phyloP scores from a whole-genome alignment of 2,329 filamentous ascomycete species.

The Fusarium stilboides region DNA sequence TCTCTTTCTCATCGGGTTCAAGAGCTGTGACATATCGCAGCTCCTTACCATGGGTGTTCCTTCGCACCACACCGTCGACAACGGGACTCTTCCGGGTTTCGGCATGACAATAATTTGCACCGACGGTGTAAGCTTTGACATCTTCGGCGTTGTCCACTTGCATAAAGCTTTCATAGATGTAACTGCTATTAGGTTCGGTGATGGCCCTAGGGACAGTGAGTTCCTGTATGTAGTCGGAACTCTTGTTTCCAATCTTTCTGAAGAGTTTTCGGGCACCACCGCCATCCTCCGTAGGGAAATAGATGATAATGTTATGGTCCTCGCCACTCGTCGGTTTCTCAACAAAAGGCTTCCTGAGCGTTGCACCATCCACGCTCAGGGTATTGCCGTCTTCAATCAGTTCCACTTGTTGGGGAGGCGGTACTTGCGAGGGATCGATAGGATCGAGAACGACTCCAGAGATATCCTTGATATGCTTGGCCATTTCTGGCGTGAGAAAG shows the following conservation, averaged over 20 bases:
- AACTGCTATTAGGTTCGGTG: slow-evolving; percentile 85
- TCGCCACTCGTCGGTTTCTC: slow-evolving; percentile 99
- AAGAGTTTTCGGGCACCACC: slow-evolving; percentile 94
- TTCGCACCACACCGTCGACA: slow-evolving; percentile 93
- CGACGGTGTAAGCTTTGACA: slow-evolving; percentile 98
- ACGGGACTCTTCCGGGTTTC: slow-evolving; percentile 98
- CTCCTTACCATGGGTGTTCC: slow-evolving; percentile 98
- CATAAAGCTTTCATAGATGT: slow-evolving; percentile 97
- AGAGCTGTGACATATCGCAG: slow-evolving; percentile 94
- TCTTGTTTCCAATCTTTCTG: slow-evolving; percentile 98
- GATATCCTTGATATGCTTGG: slow-evolving; percentile 83
- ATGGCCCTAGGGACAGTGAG: slow-evolving; percentile 85
- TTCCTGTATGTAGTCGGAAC: slow-evolving; percentile 90
- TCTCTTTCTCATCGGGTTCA: slow-evolving; percentile 82
- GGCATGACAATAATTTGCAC: slow-evolving; percentile 92
- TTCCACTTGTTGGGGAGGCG: slow-evolving; percentile 81
- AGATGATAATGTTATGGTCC: slow-evolving; percentile 99
- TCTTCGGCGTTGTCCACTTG: slow-evolving; percentile 97
- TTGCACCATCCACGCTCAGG: slow-evolving; percentile 85
- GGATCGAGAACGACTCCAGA: slow-evolving; percentile 84
- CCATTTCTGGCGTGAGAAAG: slow-evolving; percentile 83
- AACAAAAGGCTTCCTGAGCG: slow-evolving; percentile 93
- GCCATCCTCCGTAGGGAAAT: slow-evolving; percentile 89
- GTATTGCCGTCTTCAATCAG: slow-evolving; percentile 92
- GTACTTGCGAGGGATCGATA: slow-evolving; percentile 72